Percentiles rank a stretch among this genome's conserved stretches.
Conservation (phyloP, 2,329 filamentous ascomycete genomes). For the Eutypella sp. region DNA sequence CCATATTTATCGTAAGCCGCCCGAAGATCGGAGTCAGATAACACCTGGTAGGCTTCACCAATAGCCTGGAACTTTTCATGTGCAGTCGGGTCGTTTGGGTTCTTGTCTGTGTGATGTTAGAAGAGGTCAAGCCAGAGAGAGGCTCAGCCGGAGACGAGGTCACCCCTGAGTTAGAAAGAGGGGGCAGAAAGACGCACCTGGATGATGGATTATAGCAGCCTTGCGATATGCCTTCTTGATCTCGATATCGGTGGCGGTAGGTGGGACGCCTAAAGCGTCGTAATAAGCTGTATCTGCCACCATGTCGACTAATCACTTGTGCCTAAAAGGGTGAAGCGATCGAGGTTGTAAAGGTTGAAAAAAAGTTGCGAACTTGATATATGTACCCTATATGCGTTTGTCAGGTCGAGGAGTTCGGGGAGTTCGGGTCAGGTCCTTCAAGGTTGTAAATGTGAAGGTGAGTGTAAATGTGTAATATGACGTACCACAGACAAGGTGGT, state of each 20-base stretch:
- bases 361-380: too few species aligned
- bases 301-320: slow-evolving; percentile 44
- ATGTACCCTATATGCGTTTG: too few species aligned
- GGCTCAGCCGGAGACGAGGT: slow-evolving; percentile 1
- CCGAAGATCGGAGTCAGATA: slow-evolving; percentile 81
- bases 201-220: slow-evolving; percentile 88
- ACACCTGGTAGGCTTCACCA: slow-evolving; percentile 69
- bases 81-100: slow-evolving; percentile 90
- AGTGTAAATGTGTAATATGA: too few species aligned
- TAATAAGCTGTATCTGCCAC: slow-evolving; percentile 87
- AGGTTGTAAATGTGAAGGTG: too few species aligned
- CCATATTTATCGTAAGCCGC: slow-evolving; percentile 95
- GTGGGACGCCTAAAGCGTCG: slow-evolving; percentile 77
- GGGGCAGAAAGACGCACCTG: slow-evolving; percentile 57
- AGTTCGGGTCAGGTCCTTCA: too few species aligned
- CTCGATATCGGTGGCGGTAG: slow-evolving; percentile 81
- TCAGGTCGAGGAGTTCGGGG: too few species aligned
- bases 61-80: slow-evolving; percentile 93
- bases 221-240: slow-evolving; percentile 98
- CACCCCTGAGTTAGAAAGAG: too few species aligned
- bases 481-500: too few species aligned
- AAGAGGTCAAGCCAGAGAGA: slow-evolving; percentile 7
- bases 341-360: too few species aligned
- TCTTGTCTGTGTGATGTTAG: slow-evolving; percentile 66
- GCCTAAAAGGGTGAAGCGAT: slow-evolving; percentile 1